Conservation (phyloP, 1,284 basidiomycete species). For the Stygiomarasmius scandens region DNA sequence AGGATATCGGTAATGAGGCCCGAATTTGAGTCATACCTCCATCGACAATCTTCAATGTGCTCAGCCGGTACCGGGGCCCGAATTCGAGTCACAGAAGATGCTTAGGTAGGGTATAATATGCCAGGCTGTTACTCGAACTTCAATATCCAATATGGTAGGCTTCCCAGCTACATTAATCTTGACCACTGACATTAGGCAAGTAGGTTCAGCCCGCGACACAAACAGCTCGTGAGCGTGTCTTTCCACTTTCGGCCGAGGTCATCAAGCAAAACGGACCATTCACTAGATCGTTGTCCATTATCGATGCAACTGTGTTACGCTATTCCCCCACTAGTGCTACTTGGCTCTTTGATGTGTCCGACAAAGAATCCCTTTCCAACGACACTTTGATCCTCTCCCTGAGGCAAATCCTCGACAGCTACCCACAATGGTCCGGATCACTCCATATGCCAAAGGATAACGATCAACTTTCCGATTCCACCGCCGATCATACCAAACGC, state of each 20-base stretch:
- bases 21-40: too few species aligned
- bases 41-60: too few species aligned
- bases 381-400: conserved; percentile 28
- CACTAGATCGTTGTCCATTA: conserved; percentile 31
- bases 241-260: conserved; percentile 11
- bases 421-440: conserved; percentile 44
- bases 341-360: conserved; percentile 32
- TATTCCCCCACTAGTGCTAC: conserved; percentile 30
- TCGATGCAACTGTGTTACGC: conserved; percentile 31
- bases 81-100: too few species aligned
- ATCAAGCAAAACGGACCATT: background rate
- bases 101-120: too few species aligned
- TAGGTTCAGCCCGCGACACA: background rate
- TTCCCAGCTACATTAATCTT: too few species aligned
- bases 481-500: conserved; percentile 32
- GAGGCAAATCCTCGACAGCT: conserved; percentile 30
- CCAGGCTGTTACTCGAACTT: too few species aligned
- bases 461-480: background rate
- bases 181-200: too few species aligned
- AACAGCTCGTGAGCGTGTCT: conserved; percentile 18
- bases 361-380: background rate
- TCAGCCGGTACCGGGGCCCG: too few species aligned
- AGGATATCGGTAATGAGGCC: too few species aligned
- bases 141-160: too few species aligned
- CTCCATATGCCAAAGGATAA: conserved; percentile 27